Evolutionary conservation across 1,284 basidiomycete genomes (phyloP), one percentile per base, ranked within the genome.

Genomic region (Melanopsichium pennsylvanicum): DNA sequence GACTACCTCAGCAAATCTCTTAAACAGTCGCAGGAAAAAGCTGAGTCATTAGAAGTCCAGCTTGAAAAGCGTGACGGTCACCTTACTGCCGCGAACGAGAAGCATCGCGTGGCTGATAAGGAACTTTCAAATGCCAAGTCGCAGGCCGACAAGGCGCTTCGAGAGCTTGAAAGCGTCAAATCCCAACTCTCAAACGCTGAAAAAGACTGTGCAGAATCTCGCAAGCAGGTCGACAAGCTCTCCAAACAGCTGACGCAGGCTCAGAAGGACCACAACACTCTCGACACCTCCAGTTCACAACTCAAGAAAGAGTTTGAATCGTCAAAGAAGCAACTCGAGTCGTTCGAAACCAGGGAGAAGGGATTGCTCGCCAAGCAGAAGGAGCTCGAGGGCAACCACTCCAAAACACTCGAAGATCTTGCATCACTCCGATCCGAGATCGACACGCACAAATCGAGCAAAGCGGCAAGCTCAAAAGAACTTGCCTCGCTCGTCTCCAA

Each of bases 331-430:
- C 41, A 56, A 23, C 35, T 66, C 5, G 34, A 38, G 7, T 35
- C 43, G 21, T 32, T 51, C 18, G 32, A 35, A 31, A 27, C 25
- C 11, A 56, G 60, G 44, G 41, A 58, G 41, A 58, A 58, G 29
- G 61, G 58, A 6, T 45, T 26, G 45, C 44, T 54, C 15, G 35
- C 49, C 4, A 54, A 64, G 41, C 61, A 54, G 16, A 57, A 64
- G 33, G 61, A 64, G 37, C 45, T 58, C 26, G 54, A 64, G 37
- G 35, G 33, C 11, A 36, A 22, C 41, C 36, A 57, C n/a, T 33
- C 49, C 11, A 46, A 45, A 33, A 41, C 43, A 5, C 45, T 52
- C 22, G 45, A 52, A 13, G 55, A 64, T 6, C 33, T 49, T 15
- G 39, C 54, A 32, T 16, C 41, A 10, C n/a, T 58, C 36, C 54